A percentile compares a stretch with the other conserved stretches of the same genome.
These are phyloP conservation scores for Aspergillus pseudoviridinutans DNA, from an alignment of 2,329 filamentous ascomycete genomes.

Conservation along the genomic window DNA sequence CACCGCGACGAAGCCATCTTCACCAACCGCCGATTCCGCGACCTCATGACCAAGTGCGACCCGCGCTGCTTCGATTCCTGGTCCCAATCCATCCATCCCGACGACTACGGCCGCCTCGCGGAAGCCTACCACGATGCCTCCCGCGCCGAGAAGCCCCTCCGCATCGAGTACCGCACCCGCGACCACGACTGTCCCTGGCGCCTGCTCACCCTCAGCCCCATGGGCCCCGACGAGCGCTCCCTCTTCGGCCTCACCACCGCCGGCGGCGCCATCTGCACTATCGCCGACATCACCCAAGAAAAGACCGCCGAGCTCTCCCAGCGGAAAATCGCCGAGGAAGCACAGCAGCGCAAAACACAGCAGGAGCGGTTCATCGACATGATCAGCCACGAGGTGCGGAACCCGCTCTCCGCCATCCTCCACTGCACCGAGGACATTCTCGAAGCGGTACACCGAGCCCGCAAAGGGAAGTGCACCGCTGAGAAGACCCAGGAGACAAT, in stretches of 20 bases:
- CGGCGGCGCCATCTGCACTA: conserved; percentile 32
- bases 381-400: conserved; percentile 55
- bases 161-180: conserved; percentile 22
- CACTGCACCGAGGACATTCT: conserved; percentile 53
- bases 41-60: conserved; percentile 8
- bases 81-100: conserved; percentile 15
- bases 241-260: conserved; percentile 5
- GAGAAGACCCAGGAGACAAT: conserved; percentile 52
- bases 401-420: conserved; percentile 55
- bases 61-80: conserved; percentile 12
- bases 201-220: conserved; percentile 13
- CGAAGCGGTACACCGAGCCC: conserved; percentile 10
- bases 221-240: conserved; percentile 8
- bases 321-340: conserved; percentile 72
- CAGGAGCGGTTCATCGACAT: conserved; percentile 83
- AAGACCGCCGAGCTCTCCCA: conserved; percentile 82
- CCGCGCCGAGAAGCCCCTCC: conserved; percentile 3
- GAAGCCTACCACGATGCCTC: conserved; percentile 8
- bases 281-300: conserved; percentile 81
- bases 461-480: neutral
- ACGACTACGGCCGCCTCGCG: conserved; percentile 15
- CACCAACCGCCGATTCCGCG: conserved; percentile 18
- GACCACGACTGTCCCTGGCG: conserved; percentile 16
- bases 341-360: conserved; percentile 72
- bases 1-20: conserved; percentile 16